Evolutionary conservation across 2,329 filamentous ascomycete genomes (phyloP).

Genomic region (Tolypocladium ophioglossoides): DNA sequence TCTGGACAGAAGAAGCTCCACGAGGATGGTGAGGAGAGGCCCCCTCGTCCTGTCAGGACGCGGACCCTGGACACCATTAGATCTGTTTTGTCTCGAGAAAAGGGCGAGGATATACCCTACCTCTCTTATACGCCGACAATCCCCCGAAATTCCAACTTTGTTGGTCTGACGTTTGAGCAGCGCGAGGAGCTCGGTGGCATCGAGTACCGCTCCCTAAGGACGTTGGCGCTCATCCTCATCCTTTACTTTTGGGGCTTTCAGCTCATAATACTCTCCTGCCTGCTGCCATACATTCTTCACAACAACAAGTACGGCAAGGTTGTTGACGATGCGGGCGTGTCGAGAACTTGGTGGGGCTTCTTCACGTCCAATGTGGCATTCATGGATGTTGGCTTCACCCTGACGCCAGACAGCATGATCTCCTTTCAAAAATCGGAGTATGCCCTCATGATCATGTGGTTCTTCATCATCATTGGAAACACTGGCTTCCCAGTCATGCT

Average conservation of each 20-base stretch:
- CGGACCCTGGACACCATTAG: slow-evolving; percentile 50
- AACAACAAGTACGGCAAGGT: slow-evolving; percentile 51
- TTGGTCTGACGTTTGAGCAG: slow-evolving; percentile 80
- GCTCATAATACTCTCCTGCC: slow-evolving; percentile 59
- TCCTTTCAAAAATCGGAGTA: slow-evolving; percentile 73
- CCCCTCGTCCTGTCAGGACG: slow-evolving; percentile 19
- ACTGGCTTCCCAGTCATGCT: slow-evolving; percentile 94
- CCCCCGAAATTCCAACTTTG: slow-evolving; percentile 85
- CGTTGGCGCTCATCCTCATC: slow-evolving; percentile 66
- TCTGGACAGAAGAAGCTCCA: slow-evolving; percentile 27
- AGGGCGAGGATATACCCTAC: slow-evolving; percentile 64
- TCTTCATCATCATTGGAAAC: slow-evolving; percentile 89
- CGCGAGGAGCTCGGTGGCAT: slow-evolving; percentile 93
- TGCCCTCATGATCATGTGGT: slow-evolving; percentile 66
- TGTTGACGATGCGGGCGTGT: slow-evolving; percentile 51
- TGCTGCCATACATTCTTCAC: slow-evolving; percentile 72
- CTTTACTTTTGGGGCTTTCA: slow-evolving; percentile 80
- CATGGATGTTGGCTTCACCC: slow-evolving; percentile 87
- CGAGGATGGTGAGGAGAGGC: slow-evolving; percentile 20
- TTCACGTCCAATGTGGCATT: slow-evolving; percentile 84
- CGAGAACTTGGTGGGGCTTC: slow-evolving; percentile 79
- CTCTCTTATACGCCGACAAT: slow-evolving; percentile 90
- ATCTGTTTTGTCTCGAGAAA: slow-evolving; percentile 42
- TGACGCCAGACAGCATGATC: slow-evolving; percentile 89
- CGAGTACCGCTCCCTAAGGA: slow-evolving; percentile 87